These are phyloP conservation scores for Acanthamoeba triangularis DNA, from an alignment of 208 protist genomes.

Conservation along the genomic window DNA sequence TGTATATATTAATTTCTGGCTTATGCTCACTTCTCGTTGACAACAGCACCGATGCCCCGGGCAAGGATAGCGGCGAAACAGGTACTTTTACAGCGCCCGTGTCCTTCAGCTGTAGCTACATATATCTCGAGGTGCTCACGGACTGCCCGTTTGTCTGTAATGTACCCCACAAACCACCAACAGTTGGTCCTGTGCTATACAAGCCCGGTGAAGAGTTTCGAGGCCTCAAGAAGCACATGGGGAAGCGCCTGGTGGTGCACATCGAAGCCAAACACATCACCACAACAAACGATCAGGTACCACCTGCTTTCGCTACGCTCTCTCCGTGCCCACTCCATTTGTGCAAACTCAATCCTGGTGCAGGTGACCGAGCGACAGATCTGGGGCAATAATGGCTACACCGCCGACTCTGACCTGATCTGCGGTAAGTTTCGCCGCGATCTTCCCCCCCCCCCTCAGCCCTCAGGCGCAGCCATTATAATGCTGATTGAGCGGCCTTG, in stretches of 20 bases:
- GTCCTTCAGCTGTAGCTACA: no score
- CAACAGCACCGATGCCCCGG: background rate
- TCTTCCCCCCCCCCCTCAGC: background rate
- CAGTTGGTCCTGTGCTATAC: background rate
- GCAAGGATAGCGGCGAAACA: background rate
- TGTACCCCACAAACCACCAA: no score
- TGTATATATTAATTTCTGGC: no score
- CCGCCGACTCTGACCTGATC: background rate
- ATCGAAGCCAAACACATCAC: slow-evolving; percentile 29
- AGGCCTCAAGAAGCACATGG: slow-evolving; percentile 27
- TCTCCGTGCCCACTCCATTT: background rate
- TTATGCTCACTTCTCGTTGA: no score
- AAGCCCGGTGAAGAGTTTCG: slow-evolving; percentile 28
- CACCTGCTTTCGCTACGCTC: background rate
- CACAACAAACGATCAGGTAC: slow-evolving; percentile 20
- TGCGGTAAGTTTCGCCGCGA: background rate
- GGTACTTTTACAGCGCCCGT: no score
- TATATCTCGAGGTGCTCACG: no score
- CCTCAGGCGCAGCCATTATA: background rate
- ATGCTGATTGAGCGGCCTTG: background rate
- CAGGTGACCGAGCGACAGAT: slow-evolving; percentile 40
- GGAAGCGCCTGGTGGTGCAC: slow-evolving; percentile 31
- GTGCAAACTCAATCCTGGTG: background rate
- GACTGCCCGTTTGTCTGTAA: no score
- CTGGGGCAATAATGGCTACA: slow-evolving; percentile 21